Conservation (phyloP, 2,329 filamentous ascomycete species). For the Trichoderma breve region DNA sequence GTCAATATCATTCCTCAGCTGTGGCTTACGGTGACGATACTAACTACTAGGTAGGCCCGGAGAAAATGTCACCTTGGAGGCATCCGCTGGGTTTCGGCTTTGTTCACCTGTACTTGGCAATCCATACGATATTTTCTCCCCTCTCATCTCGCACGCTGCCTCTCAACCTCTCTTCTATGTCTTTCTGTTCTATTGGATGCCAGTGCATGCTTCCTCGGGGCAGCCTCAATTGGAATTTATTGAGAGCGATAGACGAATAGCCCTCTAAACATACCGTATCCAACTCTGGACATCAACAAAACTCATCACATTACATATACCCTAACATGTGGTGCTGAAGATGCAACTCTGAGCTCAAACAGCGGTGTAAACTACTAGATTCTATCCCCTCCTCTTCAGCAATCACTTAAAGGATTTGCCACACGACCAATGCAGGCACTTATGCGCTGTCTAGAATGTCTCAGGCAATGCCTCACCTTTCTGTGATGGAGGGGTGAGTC, state of each 20-base stretch:
- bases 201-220: too few relatives aligned
- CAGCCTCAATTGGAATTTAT: not conserved
- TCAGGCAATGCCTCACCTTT: not conserved
- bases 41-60: too few relatives aligned
- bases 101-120: not conserved
- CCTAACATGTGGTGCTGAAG: not conserved
- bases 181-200: not conserved
- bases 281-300: not conserved
- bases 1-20: not conserved
- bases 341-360: not conserved
- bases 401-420: not conserved
- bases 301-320: not conserved
- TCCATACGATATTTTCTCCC: not conserved
- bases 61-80: not conserved
- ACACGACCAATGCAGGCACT: constrained; percentile 3
- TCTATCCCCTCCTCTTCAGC: not conserved
- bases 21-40: not conserved
- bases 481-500: not conserved
- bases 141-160: not conserved
- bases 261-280: not conserved
- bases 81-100: not conserved
- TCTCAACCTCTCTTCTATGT: not conserved
- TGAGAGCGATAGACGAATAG: not conserved
- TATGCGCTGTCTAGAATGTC: not conserved
- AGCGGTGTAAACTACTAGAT: constrained; percentile 2